phyloP scores from a whole-genome alignment of 2,329 filamentous ascomycete genomes.

The Leptographium galeiforme region DNA sequence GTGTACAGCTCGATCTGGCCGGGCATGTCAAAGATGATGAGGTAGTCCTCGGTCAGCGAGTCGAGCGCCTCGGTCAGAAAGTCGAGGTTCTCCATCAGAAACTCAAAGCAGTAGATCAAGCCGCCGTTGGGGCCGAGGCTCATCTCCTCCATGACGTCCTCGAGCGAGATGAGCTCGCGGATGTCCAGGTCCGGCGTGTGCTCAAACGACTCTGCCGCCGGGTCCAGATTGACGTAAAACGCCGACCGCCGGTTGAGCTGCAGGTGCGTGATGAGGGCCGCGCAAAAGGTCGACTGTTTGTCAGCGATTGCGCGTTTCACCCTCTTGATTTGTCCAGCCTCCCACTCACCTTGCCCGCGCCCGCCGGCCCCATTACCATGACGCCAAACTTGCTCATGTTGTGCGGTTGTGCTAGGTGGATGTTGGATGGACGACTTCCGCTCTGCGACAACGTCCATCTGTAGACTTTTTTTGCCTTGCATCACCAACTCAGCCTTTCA shows the following conservation, averaged over 20 bases:
- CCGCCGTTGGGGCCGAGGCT: slow-evolving; percentile 83
- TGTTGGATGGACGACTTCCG: background rate
- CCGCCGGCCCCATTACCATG: slow-evolving; percentile 91
- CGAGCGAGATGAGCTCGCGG: slow-evolving; percentile 82
- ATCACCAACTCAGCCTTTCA: background rate
- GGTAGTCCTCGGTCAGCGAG: slow-evolving; percentile 79
- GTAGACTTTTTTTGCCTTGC: background rate
- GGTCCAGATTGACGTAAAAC: slow-evolving; percentile 97
- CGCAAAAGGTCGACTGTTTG: slow-evolving; percentile 76
- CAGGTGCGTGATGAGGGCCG: slow-evolving; percentile 82
- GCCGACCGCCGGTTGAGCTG: slow-evolving; percentile 82
- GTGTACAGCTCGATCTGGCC: slow-evolving; percentile 98
- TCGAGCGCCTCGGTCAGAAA: slow-evolving; percentile 80
- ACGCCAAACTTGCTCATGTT: slow-evolving; percentile 86
- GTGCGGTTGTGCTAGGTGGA: background rate
- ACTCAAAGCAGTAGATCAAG: slow-evolving; percentile 93
- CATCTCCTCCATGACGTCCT: slow-evolving; percentile 95
- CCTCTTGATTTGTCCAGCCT: too few relatives aligned
- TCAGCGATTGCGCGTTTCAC: too few relatives aligned
- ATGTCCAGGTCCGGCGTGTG: slow-evolving; percentile 91
- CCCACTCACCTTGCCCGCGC: slow-evolving; percentile 69
- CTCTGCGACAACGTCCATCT: background rate
- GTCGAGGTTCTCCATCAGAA: slow-evolving; percentile 85
- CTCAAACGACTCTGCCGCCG: slow-evolving; percentile 82
- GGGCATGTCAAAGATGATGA: slow-evolving; percentile 97